These are phyloP conservation scores for Auricularia sp. DNA, from an alignment of 768 basidiomycete species.

Conservation along the genomic window DNA sequence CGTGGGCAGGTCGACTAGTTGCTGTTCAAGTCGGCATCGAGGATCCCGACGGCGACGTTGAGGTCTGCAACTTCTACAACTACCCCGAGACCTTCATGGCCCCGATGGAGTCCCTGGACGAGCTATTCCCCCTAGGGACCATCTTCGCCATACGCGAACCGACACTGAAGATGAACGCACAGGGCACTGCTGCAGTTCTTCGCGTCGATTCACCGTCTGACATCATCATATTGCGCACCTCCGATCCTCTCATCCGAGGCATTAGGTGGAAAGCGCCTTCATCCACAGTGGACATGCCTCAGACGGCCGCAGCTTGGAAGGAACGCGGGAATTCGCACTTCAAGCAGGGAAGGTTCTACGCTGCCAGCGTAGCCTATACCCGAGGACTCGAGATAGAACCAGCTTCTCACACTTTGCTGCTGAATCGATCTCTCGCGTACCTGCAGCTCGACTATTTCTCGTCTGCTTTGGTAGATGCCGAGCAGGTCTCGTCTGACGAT, in stretches of 20 bases:
- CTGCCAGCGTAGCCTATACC: constrained; percentile 21
- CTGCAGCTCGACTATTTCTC: constrained; percentile 16
- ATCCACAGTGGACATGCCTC: background rate
- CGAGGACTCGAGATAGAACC: constrained; percentile 14
- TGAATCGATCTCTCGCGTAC: constrained; percentile 22
- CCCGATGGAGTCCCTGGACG: constrained; percentile 14
- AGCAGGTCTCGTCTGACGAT: constrained; percentile 8
- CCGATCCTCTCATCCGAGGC: constrained; percentile 8
- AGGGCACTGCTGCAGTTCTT: constrained; percentile 10
- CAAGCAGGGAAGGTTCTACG: constrained; percentile 14
- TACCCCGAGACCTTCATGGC: constrained; percentile 17
- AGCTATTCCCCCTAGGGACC: constrained; percentile 20
- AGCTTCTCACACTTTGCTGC: constrained; percentile 11
- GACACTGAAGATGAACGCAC: constrained; percentile 12
- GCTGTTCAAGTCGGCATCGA: constrained; percentile 10
- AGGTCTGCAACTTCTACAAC: constrained; percentile 18
- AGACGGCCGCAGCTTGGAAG: constrained; percentile 14
- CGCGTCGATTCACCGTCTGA: constrained; percentile 25
- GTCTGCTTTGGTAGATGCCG: constrained; percentile 18
- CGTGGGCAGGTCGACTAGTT: background rate
- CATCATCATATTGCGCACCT: constrained; percentile 14
- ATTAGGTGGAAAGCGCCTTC: constrained; percentile 3
- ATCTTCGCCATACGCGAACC: constrained; percentile 26
- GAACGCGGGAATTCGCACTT: constrained; percentile 17
- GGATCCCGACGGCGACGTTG: constrained; percentile 17